Conservation (phyloP, 2,329 filamentous ascomycete genomes). For the Leptographium lundbergii region DNA sequence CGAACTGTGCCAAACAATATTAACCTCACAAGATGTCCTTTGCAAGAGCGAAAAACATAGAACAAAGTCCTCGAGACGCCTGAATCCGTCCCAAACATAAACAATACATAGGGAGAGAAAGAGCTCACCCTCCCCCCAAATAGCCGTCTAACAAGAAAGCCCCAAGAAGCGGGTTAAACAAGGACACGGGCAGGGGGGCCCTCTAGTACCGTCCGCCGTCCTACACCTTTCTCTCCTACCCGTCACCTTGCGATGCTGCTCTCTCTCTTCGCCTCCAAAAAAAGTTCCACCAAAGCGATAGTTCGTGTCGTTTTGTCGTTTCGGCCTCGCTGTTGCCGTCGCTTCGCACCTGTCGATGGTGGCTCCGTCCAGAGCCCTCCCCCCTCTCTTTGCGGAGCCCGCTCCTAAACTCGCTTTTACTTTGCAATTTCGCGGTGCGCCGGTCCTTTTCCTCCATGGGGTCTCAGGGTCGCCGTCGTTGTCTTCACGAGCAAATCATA, state of each 20-base stretch:
- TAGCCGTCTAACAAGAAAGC: not conserved
- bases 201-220: not conserved
- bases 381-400: not conserved
- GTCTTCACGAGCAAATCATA: conserved; percentile 35
- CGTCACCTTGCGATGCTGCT: not conserved
- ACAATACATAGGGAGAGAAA: not conserved
- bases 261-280: not conserved
- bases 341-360: not conserved
- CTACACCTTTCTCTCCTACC: not conserved
- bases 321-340: not conserved
- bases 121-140: not conserved
- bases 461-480: not conserved
- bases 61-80: conserved; percentile 3
- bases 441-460: not conserved
- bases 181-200: not conserved
- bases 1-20: not conserved
- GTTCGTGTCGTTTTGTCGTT: not conserved
- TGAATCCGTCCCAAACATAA: not conserved
- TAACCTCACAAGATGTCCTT: not conserved
- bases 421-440: not conserved
- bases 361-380: not conserved
- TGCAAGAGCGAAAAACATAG: not conserved
- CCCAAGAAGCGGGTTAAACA: not conserved
- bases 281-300: not conserved
- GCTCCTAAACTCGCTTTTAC: not conserved